phyloP scores from a whole-genome alignment of 2,329 filamentous ascomycete genomes.

The Tolypocladium nubicola region DNA sequence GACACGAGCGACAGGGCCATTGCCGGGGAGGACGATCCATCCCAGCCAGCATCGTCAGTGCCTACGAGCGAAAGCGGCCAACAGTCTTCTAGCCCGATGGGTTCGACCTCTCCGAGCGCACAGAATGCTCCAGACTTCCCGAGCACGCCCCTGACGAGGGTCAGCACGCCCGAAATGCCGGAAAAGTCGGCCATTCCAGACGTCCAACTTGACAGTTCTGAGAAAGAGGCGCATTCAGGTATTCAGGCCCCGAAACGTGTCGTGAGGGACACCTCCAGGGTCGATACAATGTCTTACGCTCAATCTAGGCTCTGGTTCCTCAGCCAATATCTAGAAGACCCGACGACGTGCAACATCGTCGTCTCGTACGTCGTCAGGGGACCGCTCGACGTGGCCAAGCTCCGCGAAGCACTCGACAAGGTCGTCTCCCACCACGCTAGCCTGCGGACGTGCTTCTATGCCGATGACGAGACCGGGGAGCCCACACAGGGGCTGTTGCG shows the following conservation, averaged over 20 bases:
- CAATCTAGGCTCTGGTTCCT: slow-evolving; percentile 1
- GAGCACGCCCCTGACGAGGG: not conserved
- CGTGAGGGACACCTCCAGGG: not conserved
- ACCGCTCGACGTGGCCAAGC: slow-evolving; percentile 5
- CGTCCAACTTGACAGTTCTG: not conserved
- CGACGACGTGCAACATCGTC: slow-evolving; percentile 6
- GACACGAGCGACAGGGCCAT: not conserved
- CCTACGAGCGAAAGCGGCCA: not conserved
- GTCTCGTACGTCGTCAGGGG: slow-evolving; percentile 6
- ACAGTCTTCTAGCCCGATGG: not conserved
- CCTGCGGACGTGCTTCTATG: slow-evolving; percentile 11
- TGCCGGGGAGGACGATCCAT: not conserved
- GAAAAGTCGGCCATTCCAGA: not conserved
- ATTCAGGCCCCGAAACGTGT: not conserved
- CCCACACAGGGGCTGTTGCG: not conserved
- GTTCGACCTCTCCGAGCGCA: not conserved
- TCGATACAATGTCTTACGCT: not conserved
- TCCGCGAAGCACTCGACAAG: slow-evolving; percentile 7
- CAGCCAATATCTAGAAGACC: slow-evolving; percentile 5
- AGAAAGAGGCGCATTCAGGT: not conserved
- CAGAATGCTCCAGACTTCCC: not conserved
- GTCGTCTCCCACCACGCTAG: slow-evolving; percentile 10
- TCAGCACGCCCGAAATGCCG: not conserved
- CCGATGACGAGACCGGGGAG: slow-evolving; percentile 4
- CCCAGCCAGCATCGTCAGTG: not conserved